A percentile compares a stretch with the other conserved stretches of the same genome.
Evolutionary conservation across 2,329 filamentous ascomycete genomes (phyloP).

Genomic region (Epichloe amarillans): DNA sequence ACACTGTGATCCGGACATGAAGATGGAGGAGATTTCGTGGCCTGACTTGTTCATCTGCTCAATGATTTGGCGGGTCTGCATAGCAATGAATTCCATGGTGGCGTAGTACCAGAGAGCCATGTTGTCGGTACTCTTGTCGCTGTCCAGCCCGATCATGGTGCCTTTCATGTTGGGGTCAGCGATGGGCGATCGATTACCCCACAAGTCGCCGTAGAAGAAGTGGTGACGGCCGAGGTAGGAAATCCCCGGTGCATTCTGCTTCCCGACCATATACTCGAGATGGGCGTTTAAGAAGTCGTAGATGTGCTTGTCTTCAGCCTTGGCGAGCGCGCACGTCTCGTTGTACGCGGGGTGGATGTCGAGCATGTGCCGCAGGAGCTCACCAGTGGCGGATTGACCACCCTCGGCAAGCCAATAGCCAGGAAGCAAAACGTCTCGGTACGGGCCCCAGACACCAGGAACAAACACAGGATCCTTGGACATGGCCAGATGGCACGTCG

Average conservation of each 20-base stretch:
- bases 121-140: constrained; percentile 75
- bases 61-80: constrained; percentile 93
- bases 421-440: constrained; percentile 84
- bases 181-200: constrained; percentile 89
- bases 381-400: constrained; percentile 90
- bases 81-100: constrained; percentile 94
- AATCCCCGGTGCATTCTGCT: constrained; percentile 57
- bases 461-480: constrained; percentile 88
- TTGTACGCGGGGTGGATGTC: constrained; percentile 89
- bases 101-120: constrained; percentile 88
- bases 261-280: constrained; percentile 61
- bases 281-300: constrained; percentile 92
- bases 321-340: constrained; percentile 64
- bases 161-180: constrained; percentile 91
- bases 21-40: constrained; percentile 81
- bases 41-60: constrained; percentile 86
- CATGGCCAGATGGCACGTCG: constrained; percentile 95
- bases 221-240: constrained; percentile 83
- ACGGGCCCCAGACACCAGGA: constrained; percentile 91
- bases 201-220: constrained; percentile 97
- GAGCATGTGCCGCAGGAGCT: constrained; percentile 84
- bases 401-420: constrained; percentile 96
- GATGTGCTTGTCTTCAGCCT: constrained; percentile 74
- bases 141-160: constrained; percentile 72
- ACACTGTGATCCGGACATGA: constrained; percentile 98